A percentile compares a stretch with the other conserved stretches of the same genome.
phyloP scores from a whole-genome alignment of 192 early-diverging fungal genomes.

The Rhizoclosmatium globosum region DNA sequence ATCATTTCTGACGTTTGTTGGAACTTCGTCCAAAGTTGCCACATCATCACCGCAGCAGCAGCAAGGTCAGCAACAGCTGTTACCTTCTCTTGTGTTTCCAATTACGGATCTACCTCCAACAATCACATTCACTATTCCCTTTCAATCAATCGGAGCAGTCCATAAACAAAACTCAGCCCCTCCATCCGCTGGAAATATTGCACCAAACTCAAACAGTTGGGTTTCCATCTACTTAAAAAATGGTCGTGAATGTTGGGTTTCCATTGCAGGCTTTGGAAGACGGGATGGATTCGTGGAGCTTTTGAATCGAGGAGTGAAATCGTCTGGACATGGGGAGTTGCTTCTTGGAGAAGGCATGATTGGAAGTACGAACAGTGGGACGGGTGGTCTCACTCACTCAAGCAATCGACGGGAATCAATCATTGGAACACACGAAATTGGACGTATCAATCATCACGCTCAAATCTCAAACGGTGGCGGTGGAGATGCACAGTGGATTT shows the following conservation, averaged over 20 bases:
- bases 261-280: constrained; percentile 12
- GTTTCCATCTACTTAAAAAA: constrained; percentile 23
- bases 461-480: neutral
- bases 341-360: neutral
- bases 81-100: constrained; percentile 27
- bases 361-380: neutral
- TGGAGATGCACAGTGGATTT: constrained; percentile 31
- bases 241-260: constrained; percentile 24
- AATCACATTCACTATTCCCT: constrained; percentile 52
- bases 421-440: neutral
- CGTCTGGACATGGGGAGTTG: neutral
- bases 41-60: constrained; percentile 3
- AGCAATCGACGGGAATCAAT: neutral
- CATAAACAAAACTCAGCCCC: constrained; percentile 23
- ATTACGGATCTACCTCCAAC: neutral
- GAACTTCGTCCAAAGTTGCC: constrained; percentile 15
- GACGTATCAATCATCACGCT: neutral
- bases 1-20: constrained; percentile 58
- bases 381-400: neutral
- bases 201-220: constrained; percentile 7
- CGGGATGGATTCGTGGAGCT: constrained; percentile 27
- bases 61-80: neutral
- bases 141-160: constrained; percentile 42
- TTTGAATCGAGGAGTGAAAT: constrained; percentile 8
- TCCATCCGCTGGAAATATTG: neutral